Base-by-base conservation (phyloP, 495 filamentous ascomycete genomes). In the Geoglossum glabrum region DNA sequence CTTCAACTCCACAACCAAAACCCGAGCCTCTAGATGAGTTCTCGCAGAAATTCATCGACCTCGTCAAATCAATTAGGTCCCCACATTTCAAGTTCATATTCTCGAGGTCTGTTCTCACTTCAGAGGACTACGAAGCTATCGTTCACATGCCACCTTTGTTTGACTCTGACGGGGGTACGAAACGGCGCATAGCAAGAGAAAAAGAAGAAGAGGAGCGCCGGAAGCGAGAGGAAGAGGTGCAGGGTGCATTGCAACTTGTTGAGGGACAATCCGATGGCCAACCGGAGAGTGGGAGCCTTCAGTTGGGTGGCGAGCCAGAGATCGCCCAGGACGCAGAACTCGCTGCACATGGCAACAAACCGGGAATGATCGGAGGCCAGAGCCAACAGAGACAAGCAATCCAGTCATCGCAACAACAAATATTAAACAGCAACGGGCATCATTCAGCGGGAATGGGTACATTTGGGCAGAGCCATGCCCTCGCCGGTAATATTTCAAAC, bases 261-360 rank as follows among this genome's bases (percentile, higher is more conserved):
- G 55, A 40, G 17, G 55, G 50, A 31, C 59, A 46, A 15, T 36
- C 50, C 15, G 69, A 73, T 10, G 71, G 71, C 40, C 75, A 79
- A 49, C 79, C 80, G 2, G 87, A 87, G 64, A 86, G 83, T 65
- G 86, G 88, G 11, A 96, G 90, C 65, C 74, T 93, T 34, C 87
- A 90, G 56, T 75, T 96, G 19, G 90, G 90, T 56, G 90, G 90
- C 9, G 89, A 95, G 63, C 89, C 89, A 0, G 90, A 96, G 63
- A 87, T 87, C 62, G 62, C 65, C 9, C 72, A 74, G 46, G 68
- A 68, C 9, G 64, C 70, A 59, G 78, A 79, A 13, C 28, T n/a
- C 17, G 11, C 28, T 17, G 19, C 49, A 15, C 26, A 27, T 30
- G 71, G 69, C 45, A n/a, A n/a, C n/a, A 64, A 64, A 47, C 30